Base-by-base conservation (phyloP, 768 basidiomycete genomes). In the Rickenella mellea region DNA sequence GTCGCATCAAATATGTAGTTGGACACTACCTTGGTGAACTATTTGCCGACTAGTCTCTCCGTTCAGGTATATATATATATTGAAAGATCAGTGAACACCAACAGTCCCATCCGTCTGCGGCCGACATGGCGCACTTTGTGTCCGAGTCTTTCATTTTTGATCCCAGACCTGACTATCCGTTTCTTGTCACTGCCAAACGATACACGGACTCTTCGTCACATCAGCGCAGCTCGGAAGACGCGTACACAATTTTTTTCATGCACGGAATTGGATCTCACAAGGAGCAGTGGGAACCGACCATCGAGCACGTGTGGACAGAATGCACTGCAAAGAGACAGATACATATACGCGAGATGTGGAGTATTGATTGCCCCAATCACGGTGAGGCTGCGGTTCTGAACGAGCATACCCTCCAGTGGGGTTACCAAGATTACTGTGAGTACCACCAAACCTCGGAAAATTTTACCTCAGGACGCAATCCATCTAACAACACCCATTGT, bases 251-350 rank as follows among this genome's bases (percentile, higher is more conserved):
- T 12, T 44, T 35, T 30, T 21, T 30, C 12, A n/a, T n/a, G n/a
- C n/a, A n/a, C n/a, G n/a, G n/a, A n/a, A n/a, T n/a, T n/a, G n/a
- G n/a, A n/a, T n/a, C n/a, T n/a, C n/a, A 73, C 51, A 75, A 76
- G 47, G 73, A 76, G 48, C 67, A 70, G 48, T 76, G 73, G 73
- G 73, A 75, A 44, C 68, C 71, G 1, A 60, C 62, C 3, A 64
- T 76, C 14, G 48, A 63, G 27, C 49, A 49, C 0, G 52, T 74
- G n/a, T n/a, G n/a, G n/a, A n/a, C n/a, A n/a, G n/a, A n/a, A n/a
- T n/a, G n/a, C n/a, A n/a, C n/a, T n/a, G n/a, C n/a, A n/a, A n/a
- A 31, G 29, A 15, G 32, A 21, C 10, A 15, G 4, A 25, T 42
- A 35, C 27, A 32, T 11, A 21, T 46, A 5, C 40, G 45, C 9